Evolutionary conservation across 2,329 filamentous ascomycete genomes (phyloP).

Genomic region (Curvularia sp.): DNA sequence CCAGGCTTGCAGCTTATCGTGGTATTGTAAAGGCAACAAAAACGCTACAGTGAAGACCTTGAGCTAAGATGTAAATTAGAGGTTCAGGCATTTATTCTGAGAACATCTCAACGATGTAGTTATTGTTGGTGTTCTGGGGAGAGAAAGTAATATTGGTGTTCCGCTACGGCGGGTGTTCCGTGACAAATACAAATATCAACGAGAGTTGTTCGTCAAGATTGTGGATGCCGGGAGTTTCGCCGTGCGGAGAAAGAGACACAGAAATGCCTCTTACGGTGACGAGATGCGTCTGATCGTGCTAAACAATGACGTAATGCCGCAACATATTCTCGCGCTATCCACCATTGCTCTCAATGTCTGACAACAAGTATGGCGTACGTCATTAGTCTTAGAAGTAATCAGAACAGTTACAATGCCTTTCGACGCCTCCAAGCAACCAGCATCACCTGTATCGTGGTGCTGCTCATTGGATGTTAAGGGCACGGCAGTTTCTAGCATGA

Average conservation of each 20-base stretch:
- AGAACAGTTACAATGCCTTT: not conserved
- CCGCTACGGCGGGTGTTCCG: not conserved
- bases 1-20: not conserved
- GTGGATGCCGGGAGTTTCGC: not conserved
- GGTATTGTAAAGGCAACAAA: not conserved
- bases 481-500: not conserved
- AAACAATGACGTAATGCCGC: not conserved
- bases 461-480: not conserved
- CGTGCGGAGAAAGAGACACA: too few species aligned
- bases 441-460: not conserved
- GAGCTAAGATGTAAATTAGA: not conserved
- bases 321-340: not conserved
- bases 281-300: not conserved
- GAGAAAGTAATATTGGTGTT: not conserved
- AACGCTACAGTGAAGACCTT: constrained; percentile 1
- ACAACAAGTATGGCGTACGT: not conserved
- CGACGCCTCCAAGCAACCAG: not conserved
- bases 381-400: not conserved
- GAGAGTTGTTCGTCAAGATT: not conserved
- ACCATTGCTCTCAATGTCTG: not conserved
- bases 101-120: not conserved
- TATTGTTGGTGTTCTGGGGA: not conserved
- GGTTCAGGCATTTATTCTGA: not conserved
- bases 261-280: not conserved
- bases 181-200: not conserved